phyloP scores from a whole-genome alignment of 345 rosid species.

The Reutealis trisperma region DNA sequence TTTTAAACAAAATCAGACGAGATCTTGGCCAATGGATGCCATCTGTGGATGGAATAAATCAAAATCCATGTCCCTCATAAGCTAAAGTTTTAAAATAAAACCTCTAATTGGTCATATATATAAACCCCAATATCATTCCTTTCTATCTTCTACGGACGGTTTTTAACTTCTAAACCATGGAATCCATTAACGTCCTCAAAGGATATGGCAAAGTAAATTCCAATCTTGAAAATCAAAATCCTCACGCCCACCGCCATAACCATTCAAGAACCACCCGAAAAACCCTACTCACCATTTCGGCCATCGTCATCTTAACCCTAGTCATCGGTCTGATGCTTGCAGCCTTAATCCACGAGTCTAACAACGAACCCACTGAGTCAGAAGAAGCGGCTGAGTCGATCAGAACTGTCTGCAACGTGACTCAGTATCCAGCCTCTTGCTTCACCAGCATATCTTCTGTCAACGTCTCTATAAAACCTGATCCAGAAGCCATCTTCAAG shows the following conservation, averaged over 20 bases:
- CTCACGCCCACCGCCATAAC: conserved; percentile 23
- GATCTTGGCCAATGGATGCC: too few species aligned
- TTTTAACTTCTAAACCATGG: conserved; percentile 49
- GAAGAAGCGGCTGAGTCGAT: conserved; percentile 36
- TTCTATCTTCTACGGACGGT: not conserved
- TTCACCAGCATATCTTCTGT: conserved; percentile 53
- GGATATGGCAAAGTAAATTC: conserved; percentile 68
- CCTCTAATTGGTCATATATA: not conserved
- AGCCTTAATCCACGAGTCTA: conserved; percentile 39
- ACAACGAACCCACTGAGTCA: conserved; percentile 4
- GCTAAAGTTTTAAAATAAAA: too few species aligned
- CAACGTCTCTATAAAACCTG: conserved; percentile 37
- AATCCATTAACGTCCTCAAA: conserved; percentile 52
- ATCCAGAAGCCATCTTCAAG: conserved; percentile 59
- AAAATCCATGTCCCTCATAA: not conserved
- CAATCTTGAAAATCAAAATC: conserved; percentile 37
- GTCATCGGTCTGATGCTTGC: conserved; percentile 38
- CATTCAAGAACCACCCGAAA: conserved; percentile 24
- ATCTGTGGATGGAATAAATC: not conserved
- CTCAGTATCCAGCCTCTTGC: conserved; percentile 66
- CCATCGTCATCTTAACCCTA: conserved; percentile 46
- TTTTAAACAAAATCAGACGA: too few species aligned
- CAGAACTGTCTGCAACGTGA: conserved; percentile 55
- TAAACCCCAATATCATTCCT: too few species aligned
- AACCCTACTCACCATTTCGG: conserved; percentile 34